Base-by-base conservation (phyloP, 176 grass and related monocot genomes). In the Juncus effusus region DNA sequence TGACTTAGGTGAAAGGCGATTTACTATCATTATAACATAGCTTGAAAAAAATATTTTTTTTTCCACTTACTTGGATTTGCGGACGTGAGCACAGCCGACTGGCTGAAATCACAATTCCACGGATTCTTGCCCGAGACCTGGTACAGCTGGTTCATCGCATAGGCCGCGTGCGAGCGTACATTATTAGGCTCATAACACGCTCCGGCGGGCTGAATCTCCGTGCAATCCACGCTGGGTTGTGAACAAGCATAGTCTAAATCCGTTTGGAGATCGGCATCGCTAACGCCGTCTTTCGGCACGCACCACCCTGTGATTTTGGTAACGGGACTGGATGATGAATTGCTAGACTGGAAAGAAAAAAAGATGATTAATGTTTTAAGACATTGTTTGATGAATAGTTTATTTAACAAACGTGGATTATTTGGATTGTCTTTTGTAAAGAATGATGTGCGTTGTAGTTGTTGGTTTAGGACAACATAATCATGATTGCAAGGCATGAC, bases 81-180 rank as follows among this genome's bases (percentile, higher is more conserved):
- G 38, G 94, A 82, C 15, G 85, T 85, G 68, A 93, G 77, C 7
- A 73, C 59, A 51, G 89, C 94, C 36, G 94, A 80, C 44, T 86
- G 72, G 19, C 78, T 39, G 80, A 99, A 99, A 77, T 93, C 85
- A 79, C 94, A 99, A 72, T 90, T 81, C 85, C 77, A 90, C 0
- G 94, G 55, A 73, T 93, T 59, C 3, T 74, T 62, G 3, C 83
- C 83, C 12, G 89, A 70, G 7, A 70, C 76, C 83, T 93, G 94
- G 81, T 80, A 99, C 36, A 87, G 71, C 81, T 99, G 94, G 78
- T 99, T 99, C 85, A 99, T 93, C 70, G 88, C 85, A 74, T 93
- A 99, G 2, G 94, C 83, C 15, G 94, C 94, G 80, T 99, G 94
- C 10, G 94, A 85, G 16, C 73, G 85, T 53, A 99, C 78, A 5